Conservation (phyloP, 805 yeast genomes). For the Lachancea waltii region DNA sequence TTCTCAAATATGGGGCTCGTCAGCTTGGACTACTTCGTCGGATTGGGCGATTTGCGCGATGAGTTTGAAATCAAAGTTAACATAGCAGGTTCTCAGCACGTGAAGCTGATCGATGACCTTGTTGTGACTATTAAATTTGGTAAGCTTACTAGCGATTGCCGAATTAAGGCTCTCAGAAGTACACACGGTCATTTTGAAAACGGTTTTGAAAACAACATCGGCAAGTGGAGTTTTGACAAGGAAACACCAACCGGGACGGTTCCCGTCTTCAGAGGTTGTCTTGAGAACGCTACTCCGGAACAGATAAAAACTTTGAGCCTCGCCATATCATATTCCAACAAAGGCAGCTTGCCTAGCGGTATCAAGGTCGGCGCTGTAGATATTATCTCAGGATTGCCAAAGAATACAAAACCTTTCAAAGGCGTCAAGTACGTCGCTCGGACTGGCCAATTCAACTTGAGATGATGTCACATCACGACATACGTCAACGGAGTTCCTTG, state of each 20-base stretch:
- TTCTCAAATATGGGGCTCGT: conserved; percentile 23
- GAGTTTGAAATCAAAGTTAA: conserved; percentile 35
- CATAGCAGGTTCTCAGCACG: conserved; percentile 36
- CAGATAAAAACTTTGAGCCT: conserved; percentile 10
- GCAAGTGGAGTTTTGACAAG: conserved; percentile 66
- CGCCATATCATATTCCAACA: conserved; percentile 47
- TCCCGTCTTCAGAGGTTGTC: conserved; percentile 60
- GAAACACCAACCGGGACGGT: conserved; percentile 54
- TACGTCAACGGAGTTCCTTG: neutral
- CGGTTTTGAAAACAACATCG: conserved; percentile 40
- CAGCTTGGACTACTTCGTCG: conserved; percentile 27
- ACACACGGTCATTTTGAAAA: conserved; percentile 74
- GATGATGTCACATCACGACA: neutral
- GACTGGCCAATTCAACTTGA: conserved; percentile 39
- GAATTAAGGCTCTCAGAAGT: conserved; percentile 51
- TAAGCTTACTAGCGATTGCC: conserved; percentile 19
- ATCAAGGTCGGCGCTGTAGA: conserved; percentile 59
- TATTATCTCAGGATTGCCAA: conserved; percentile 46
- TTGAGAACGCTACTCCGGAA: conserved; percentile 27
- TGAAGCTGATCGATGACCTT: conserved; percentile 44
- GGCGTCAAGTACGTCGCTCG: conserved; percentile 80
- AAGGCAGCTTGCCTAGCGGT: conserved; percentile 73
- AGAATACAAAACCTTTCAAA: conserved; percentile 61
- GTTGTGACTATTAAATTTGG: conserved; percentile 35
- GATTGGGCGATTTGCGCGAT: conserved; percentile 33